Base-by-base conservation (phyloP, 192 early-diverging fungal species). In the Dissophora ornata region DNA sequence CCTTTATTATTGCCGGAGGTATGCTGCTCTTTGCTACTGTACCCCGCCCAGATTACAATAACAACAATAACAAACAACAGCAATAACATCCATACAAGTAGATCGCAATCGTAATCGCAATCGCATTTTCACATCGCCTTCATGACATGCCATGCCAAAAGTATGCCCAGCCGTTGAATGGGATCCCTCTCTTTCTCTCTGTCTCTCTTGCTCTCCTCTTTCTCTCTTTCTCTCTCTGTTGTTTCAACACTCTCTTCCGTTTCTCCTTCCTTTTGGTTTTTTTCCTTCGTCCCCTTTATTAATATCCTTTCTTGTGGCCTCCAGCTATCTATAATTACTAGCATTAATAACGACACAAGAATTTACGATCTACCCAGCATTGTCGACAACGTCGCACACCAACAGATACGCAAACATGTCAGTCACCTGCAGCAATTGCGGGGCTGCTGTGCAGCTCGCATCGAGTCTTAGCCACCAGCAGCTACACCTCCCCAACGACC, bases 341-440 rank as follows among this genome's bases (percentile, higher is more conserved):
- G n/a, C n/a, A n/a, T n/a, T n/a, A n/a, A n/a, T n/a, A n/a, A 38
- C 36, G 13, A 38, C 36, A 38, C 36, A 6, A 38, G 36, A 6
- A 38, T 6, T 13, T 13, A 38, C 13, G 6, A 13, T 9, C 6
- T 13, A 38, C 36, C 36, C 36, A 13, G 13, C 36, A n/a, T n/a
- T n/a, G n/a, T n/a, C n/a, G n/a, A n/a, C n/a, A n/a, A n/a, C 15
- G 10, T 7, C 8, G 12, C 22, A 57, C 22, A 13, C 42, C 6
- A 24, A 30, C 22, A 47, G 19, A 26, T 13, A 28, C 44, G 40
- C 10, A 28, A 46, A 29, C 28, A 77, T 77, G 73, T 77, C 73
- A 21, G 65, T 62, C 25, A 47, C 65, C 57, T 77, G 73, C 73
- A 77, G 28, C 54, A 77, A 67, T 22, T 77, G 73, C 44, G 73